Evolutionary conservation across 495 filamentous ascomycete species (phyloP).

Genomic region (Chaetomium cochliodes): DNA sequence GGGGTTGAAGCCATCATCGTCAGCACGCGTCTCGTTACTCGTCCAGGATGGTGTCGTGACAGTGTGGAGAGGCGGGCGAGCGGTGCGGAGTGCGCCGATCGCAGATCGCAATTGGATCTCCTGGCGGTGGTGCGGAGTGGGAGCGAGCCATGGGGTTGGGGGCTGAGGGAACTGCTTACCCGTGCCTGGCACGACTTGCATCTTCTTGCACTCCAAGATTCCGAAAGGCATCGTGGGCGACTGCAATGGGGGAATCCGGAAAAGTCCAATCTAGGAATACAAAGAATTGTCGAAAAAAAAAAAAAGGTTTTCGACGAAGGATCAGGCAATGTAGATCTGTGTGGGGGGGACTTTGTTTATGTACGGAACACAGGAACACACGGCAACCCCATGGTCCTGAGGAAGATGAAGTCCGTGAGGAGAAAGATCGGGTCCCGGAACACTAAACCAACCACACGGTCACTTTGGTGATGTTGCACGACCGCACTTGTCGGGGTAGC

Average conservation of each 20-base stretch:
- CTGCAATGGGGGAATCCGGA: not conserved
- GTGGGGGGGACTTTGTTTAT: slow-evolving; percentile 1
- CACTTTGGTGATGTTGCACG: not conserved
- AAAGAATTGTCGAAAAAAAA: not conserved
- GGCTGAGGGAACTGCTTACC: slow-evolving; percentile 33
- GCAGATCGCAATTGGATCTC: not conserved
- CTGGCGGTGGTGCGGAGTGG: not conserved
- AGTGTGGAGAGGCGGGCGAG: not conserved
- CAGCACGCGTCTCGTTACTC: not conserved
- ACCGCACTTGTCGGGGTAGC: slow-evolving; percentile 1
- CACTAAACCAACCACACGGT: not conserved
- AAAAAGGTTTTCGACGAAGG: slow-evolving; percentile 2
- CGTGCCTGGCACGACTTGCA: slow-evolving; percentile 51
- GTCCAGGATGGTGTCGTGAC: not conserved
- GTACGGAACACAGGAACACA: not conserved
- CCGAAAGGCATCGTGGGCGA: slow-evolving; percentile 41
- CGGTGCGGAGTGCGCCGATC: not conserved
- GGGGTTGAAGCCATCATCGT: slow-evolving; percentile 9
- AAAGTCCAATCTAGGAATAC: not conserved
- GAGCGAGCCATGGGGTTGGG: not conserved
- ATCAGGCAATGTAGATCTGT: not conserved
- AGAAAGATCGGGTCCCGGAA: not conserved
- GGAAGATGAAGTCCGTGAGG: not conserved
- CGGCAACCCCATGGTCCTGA: no score
- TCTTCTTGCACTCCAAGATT: slow-evolving; percentile 43